phyloP scores from a whole-genome alignment of 75 land plant genomes.

The Chamaecyparis obtusa region DNA sequence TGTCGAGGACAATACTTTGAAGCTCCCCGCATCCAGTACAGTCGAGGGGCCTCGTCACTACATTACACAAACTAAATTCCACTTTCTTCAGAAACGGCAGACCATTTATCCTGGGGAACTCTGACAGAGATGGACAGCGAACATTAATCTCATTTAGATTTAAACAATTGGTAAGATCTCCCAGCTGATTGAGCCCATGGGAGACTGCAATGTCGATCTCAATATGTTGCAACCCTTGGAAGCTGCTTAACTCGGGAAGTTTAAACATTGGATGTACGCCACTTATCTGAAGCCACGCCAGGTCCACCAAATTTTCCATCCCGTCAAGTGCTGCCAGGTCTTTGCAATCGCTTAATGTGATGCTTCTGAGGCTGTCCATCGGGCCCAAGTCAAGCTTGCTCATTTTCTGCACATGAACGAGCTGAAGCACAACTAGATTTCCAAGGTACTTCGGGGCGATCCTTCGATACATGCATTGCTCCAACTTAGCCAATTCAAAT shows the following conservation, averaged over 20 bases:
- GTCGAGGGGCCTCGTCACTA: not conserved
- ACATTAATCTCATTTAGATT: not conserved
- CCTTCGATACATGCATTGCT: too few relatives aligned
- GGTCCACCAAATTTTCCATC: not conserved
- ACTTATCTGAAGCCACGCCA: not conserved
- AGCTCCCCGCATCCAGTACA: not conserved
- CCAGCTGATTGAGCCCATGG: not conserved
- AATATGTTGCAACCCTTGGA: not conserved
- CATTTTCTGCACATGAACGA: not conserved
- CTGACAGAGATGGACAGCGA: not conserved
- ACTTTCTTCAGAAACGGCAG: not conserved
- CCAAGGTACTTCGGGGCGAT: not conserved
- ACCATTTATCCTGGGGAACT: not conserved
- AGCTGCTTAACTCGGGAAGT: not conserved
- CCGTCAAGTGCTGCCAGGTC: not conserved
- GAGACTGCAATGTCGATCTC: not conserved
- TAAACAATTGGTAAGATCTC: not conserved
- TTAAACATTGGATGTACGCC: not conserved
- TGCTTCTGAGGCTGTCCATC: not conserved
- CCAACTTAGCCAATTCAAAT: too few relatives aligned
- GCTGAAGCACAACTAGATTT: not conserved
- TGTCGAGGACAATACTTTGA: not conserved
- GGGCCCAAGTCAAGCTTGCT: not conserved
- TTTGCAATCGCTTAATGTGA: not conserved
- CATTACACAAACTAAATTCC: not conserved